Conservation (phyloP, 176 grass and related monocot genomes). For the Eremochloa ophiuroides region DNA sequence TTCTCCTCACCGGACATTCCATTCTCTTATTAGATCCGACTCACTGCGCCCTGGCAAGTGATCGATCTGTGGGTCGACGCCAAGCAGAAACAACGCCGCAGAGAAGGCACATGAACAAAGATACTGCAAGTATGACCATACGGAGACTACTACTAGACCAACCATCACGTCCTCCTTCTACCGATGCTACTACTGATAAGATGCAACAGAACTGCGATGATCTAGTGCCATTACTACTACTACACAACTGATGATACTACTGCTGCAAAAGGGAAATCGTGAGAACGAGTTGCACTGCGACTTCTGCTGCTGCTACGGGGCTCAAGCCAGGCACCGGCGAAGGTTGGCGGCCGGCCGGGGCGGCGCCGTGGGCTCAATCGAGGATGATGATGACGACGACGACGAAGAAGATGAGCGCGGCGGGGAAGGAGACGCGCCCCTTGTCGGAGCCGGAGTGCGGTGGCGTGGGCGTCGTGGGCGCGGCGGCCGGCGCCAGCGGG, state of each 20-base stretch:
- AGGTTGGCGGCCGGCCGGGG: neutral
- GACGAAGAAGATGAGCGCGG: neutral
- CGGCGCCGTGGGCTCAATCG: neutral
- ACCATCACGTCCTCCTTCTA: neutral
- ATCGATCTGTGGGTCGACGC: neutral
- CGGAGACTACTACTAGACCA: neutral
- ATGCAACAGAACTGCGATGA: constrained; percentile 14
- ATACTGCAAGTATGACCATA: neutral
- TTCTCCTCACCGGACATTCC: neutral
- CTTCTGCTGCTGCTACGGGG: neutral
- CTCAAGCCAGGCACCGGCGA: constrained; percentile 14
- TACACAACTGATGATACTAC: neutral
- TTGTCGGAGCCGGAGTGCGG: neutral
- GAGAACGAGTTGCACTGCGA: neutral
- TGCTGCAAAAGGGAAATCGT: neutral
- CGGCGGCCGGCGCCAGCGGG: neutral
- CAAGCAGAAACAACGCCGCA: neutral
- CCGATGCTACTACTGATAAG: neutral
- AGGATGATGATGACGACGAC: neutral
- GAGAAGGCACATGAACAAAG: neutral
- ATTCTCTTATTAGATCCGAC: neutral
- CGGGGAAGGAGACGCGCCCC: neutral
- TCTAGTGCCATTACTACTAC: neutral
- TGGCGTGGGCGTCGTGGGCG: neutral
- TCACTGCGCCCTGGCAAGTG: neutral